These are phyloP conservation scores for Microsporum canis DNA, from an alignment of 2,329 filamentous ascomycete genomes.

Conservation along the genomic window DNA sequence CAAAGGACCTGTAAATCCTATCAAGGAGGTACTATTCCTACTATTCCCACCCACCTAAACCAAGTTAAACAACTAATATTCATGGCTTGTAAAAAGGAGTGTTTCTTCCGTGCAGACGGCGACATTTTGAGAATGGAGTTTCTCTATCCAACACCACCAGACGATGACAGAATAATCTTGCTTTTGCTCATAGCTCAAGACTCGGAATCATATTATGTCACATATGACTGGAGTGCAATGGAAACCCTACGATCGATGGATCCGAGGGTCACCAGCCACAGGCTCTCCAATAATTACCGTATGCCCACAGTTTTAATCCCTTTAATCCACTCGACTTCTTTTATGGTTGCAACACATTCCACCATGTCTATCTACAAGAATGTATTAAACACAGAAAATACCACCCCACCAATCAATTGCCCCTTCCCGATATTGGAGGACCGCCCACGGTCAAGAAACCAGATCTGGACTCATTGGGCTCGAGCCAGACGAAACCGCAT, in stretches of 20 bases:
- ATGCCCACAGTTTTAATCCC: conserved; percentile 63
- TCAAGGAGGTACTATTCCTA: conserved; percentile 42
- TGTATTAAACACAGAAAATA: conserved; percentile 22
- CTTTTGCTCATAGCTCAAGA: conserved; percentile 47
- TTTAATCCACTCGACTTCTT: conserved; percentile 57
- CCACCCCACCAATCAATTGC: conserved; percentile 20
- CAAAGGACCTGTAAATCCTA: conserved; percentile 43
- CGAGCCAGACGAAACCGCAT: conserved; percentile 57
- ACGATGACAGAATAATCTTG: conserved; percentile 63
- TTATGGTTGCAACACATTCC: conserved; percentile 54
- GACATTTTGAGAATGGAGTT: conserved; percentile 83
- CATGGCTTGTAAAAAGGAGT: conserved; percentile 27
- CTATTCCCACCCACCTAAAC: conserved; percentile 3
- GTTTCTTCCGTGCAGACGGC: conserved; percentile 49
- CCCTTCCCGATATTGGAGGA: conserved; percentile 21
- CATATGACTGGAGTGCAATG: conserved; percentile 45
- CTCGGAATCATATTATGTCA: conserved; percentile 37
- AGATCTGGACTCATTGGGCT: conserved; percentile 76
- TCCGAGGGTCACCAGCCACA: conserved; percentile 23
- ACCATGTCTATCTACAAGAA: conserved; percentile 42
- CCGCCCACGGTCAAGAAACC: conserved; percentile 25
- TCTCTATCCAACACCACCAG: conserved; percentile 56
- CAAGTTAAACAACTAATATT: not conserved
- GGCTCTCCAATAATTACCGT: conserved; percentile 30
- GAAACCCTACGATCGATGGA: conserved; percentile 19